Percentiles rank a stretch among this genome's conserved stretches.
Evolutionary conservation across 2,329 filamentous ascomycete species (phyloP).

Genomic region (Drechslerella stenobrocha): DNA sequence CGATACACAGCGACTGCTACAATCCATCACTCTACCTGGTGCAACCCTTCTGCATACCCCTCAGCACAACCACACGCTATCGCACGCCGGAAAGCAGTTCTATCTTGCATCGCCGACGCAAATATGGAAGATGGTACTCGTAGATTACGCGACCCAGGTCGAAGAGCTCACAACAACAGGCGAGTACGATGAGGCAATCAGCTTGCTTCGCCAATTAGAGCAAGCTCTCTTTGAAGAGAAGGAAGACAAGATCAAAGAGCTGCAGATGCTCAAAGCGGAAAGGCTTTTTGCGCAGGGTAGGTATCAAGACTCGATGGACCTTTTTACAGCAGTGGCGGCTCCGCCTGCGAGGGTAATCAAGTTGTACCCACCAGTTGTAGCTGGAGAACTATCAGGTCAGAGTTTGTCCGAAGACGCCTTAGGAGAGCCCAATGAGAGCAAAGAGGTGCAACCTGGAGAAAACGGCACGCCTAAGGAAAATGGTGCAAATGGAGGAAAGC

Average conservation of each 20-base stretch:
- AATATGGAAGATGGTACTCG: constrained; percentile 94
- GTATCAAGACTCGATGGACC: constrained; percentile 81
- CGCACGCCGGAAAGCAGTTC: constrained; percentile 94
- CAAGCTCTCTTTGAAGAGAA: constrained; percentile 81
- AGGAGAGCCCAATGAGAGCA: constrained; percentile 48
- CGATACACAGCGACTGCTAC: constrained; percentile 83
- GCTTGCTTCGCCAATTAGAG: constrained; percentile 83
- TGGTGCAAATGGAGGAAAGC: constrained; percentile 59
- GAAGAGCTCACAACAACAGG: constrained; percentile 74
- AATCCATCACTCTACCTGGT: constrained; percentile 78
- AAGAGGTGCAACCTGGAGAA: constrained; percentile 55
- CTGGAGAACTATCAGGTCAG: constrained; percentile 70
- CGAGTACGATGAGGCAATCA: constrained; percentile 87
- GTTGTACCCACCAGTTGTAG: constrained; percentile 79
- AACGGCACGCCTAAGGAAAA: constrained; percentile 56
- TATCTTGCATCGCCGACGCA: constrained; percentile 86
- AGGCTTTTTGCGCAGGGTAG: constrained; percentile 77
- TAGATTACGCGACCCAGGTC: constrained; percentile 88
- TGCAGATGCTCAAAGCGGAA: constrained; percentile 91
- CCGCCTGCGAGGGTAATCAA: constrained; percentile 85
- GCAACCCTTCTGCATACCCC: constrained; percentile 87
- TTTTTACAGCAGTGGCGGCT: constrained; percentile 87
- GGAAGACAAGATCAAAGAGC: constrained; percentile 73
- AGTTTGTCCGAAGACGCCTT: constrained; percentile 61
- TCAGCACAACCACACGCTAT: constrained; percentile 88